Conservation (phyloP, 208 protist species). For the Cochliopodium minus region DNA sequence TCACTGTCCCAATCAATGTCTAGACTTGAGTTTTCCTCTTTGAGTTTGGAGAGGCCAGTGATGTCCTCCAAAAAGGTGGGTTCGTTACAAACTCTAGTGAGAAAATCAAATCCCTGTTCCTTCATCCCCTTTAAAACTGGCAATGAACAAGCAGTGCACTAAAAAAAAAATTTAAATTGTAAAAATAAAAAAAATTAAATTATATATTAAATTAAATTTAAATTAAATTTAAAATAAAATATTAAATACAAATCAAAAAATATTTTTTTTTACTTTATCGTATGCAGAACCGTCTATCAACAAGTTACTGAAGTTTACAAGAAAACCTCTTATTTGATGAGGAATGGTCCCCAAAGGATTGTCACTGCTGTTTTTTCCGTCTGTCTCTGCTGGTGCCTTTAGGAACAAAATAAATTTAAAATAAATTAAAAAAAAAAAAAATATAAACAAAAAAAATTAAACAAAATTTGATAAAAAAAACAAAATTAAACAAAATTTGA, state of each 20-base stretch:
- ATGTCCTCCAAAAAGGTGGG: slow-evolving; percentile 36
- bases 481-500: slow-evolving; percentile 26
- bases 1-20: too few species aligned
- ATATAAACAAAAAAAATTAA: too few species aligned
- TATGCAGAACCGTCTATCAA: background rate
- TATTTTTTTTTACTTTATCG: slow-evolving; percentile 6
- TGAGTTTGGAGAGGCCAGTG: too few species aligned
- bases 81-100: slow-evolving; percentile 64
- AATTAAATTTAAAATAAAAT: background rate
- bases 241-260: background rate
- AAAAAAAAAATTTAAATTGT: slow-evolving; percentile 61
- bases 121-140: slow-evolving; percentile 49
- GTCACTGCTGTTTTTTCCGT: slow-evolving; percentile 7
- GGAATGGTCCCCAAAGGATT: slow-evolving; percentile 47
- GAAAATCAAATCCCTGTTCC: slow-evolving; percentile 51
- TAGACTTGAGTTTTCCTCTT: too few species aligned
- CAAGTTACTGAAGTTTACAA: background rate
- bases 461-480: too few species aligned
- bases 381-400: background rate
- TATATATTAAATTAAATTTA: slow-evolving; percentile 4
- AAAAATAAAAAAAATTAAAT: slow-evolving; percentile 28
- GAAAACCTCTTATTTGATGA: slow-evolving; percentile 40
- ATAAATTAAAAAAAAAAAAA: slow-evolving; percentile 6
- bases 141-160: slow-evolving; percentile 75
- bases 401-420: background rate